Evolutionary conservation across 2,329 filamentous ascomycete genomes (phyloP).

Genomic region (Colletotrichum sp.): DNA sequence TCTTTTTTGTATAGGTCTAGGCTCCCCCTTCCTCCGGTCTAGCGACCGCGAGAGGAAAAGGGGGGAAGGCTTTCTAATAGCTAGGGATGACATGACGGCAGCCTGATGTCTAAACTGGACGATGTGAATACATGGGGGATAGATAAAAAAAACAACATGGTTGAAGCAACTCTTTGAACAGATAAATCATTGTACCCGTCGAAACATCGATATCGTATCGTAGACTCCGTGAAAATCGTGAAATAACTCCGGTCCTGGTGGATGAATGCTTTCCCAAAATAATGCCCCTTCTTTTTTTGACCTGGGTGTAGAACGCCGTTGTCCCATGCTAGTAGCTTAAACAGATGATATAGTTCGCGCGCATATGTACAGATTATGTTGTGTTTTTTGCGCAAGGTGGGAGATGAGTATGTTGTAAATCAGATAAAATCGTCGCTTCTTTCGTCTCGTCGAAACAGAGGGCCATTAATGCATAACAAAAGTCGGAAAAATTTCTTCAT

Average conservation of each 20-base stretch:
- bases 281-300: background rate
- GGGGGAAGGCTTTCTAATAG: background rate
- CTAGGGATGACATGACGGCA: background rate
- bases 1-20: background rate
- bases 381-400: background rate
- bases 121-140: background rate
- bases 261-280: background rate
- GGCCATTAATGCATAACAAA: background rate
- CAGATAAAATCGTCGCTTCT: background rate
- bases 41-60: background rate
- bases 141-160: background rate
- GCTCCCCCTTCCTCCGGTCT: background rate
- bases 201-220: background rate
- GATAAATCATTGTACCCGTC: background rate
- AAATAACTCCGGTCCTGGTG: background rate
- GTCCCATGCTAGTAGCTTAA: background rate
- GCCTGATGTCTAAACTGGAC: background rate
- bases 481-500: background rate
- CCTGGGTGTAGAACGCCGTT: background rate
- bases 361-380: background rate
- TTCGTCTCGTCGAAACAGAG: background rate
- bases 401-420: background rate
- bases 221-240: background rate
- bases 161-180: background rate
- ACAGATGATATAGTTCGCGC: background rate